A percentile compares a stretch with the other conserved stretches of the same genome.
Evolutionary conservation across 306 rosid species (phyloP).

Genomic region (Corylus heterophylla): DNA sequence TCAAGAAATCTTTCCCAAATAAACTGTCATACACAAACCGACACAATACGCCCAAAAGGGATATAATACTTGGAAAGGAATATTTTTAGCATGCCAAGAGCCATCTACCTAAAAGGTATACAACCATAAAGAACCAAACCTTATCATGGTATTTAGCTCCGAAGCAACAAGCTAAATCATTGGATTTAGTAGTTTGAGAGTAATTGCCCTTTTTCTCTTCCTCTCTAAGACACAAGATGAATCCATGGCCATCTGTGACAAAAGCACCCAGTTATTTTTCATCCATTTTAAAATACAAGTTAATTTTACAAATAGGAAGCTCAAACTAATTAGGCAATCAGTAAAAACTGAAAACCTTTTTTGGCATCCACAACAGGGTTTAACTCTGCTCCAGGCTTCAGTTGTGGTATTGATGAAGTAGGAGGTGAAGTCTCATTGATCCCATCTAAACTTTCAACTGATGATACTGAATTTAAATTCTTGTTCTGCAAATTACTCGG

Average conservation of each 20-base stretch:
- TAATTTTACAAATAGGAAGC: background rate
- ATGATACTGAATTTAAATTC: background rate
- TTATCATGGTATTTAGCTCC: background rate
- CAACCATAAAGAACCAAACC: background rate
- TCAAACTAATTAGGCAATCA: background rate
- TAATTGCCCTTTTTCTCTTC: background rate
- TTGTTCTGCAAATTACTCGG: background rate
- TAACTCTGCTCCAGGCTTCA: background rate
- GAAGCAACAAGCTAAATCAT: too few species aligned
- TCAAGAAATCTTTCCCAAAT: background rate
- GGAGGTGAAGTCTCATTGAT: background rate
- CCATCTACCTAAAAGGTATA: background rate
- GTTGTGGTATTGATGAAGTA: background rate
- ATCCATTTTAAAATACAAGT: background rate
- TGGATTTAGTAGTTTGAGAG: background rate
- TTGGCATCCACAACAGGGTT: background rate
- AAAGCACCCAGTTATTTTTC: constrained; percentile 1
- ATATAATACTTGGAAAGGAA: background rate
- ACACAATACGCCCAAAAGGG: background rate
- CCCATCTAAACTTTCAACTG: background rate
- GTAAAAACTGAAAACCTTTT: background rate
- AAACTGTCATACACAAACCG: background rate
- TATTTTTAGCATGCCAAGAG: background rate
- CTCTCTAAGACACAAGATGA: background rate
- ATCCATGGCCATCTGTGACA: constrained; percentile 6